Percentiles rank a stretch among this genome's conserved stretches.
Evolutionary conservation across 345 rosid genomes (phyloP).

Genomic region (Combretum micranthum): DNA sequence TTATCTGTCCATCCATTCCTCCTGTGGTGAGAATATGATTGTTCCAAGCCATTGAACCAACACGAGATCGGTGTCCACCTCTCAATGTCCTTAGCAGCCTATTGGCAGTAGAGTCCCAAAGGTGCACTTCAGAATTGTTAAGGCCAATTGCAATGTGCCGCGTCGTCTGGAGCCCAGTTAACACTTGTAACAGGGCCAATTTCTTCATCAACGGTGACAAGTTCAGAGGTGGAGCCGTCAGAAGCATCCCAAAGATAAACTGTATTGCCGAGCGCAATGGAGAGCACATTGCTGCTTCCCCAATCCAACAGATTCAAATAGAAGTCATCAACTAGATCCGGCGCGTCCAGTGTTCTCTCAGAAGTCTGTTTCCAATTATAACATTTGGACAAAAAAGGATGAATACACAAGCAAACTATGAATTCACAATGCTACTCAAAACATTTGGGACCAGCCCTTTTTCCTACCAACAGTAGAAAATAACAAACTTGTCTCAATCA

Average conservation of each 20-base stretch:
- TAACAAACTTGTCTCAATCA: no score
- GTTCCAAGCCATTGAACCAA: slow-evolving; percentile 39
- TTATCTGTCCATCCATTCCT: slow-evolving; percentile 32
- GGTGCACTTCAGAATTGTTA: slow-evolving; percentile 43
- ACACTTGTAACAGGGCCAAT: slow-evolving; percentile 46
- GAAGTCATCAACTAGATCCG: slow-evolving; percentile 41
- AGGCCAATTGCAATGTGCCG: slow-evolving; percentile 37
- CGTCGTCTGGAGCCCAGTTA: slow-evolving; percentile 51
- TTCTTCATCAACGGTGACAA: slow-evolving; percentile 38
- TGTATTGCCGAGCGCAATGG: slow-evolving; percentile 29
- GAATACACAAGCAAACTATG: neutral
- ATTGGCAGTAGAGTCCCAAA: slow-evolving; percentile 37
- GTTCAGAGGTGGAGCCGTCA: slow-evolving; percentile 35
- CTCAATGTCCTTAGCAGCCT: slow-evolving; percentile 24
- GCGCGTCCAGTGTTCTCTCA: slow-evolving; percentile 48
- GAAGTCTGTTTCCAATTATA: slow-evolving; percentile 23
- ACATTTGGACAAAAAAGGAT: neutral
- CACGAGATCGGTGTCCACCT: slow-evolving; percentile 29
- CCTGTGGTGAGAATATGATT: slow-evolving; percentile 35
- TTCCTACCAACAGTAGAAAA: no score
- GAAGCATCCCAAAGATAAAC: slow-evolving; percentile 51
- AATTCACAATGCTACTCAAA: neutral
- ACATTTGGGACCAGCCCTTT: no score
- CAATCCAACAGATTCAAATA: slow-evolving; percentile 44
- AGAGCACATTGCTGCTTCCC: slow-evolving; percentile 39